Evolutionary conservation across 371 early-diverging fungal genomes (phyloP).

Genomic region (Entomophthora muscae): DNA sequence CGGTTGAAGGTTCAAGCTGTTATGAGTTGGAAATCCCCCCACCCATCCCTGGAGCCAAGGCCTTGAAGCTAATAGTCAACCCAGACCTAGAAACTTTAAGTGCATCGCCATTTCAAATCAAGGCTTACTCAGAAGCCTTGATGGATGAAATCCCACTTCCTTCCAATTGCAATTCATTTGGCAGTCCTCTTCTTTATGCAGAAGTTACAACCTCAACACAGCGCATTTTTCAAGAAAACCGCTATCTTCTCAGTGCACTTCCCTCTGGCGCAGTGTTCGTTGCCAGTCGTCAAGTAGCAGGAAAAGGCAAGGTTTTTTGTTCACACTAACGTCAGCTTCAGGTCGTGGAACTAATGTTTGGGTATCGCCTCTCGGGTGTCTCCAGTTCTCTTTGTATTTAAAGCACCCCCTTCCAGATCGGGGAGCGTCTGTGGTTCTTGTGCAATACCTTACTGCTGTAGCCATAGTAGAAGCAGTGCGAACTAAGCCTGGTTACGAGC

Average conservation of each 20-base stretch:
- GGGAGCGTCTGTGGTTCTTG: slow-evolving; percentile 47
- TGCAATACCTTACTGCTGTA: slow-evolving; percentile 81
- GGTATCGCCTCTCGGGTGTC: slow-evolving; percentile 80
- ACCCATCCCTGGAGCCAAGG: too few species aligned
- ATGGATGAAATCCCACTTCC: too few species aligned
- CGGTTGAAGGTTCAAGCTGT: too few species aligned
- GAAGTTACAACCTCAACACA: slow-evolving; percentile 71
- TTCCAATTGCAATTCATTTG: neutral
- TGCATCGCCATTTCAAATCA: too few species aligned
- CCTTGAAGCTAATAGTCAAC: too few species aligned
- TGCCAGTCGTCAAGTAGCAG: slow-evolving; percentile 63
- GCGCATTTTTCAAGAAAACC: slow-evolving; percentile 66
- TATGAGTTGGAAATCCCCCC: too few species aligned
- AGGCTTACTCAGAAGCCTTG: too few species aligned
- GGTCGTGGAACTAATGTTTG: slow-evolving; percentile 83
- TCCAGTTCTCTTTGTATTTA: slow-evolving; percentile 66
- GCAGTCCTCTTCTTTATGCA: slow-evolving; percentile 30
- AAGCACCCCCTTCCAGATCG: slow-evolving; percentile 33
- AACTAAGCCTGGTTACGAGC: slow-evolving; percentile 46
- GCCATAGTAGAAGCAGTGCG: slow-evolving; percentile 65
- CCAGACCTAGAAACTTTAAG: too few species aligned
- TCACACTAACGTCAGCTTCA: slow-evolving; percentile 6
- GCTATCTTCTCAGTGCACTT: slow-evolving; percentile 3
- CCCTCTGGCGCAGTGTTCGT: slow-evolving; percentile 61
- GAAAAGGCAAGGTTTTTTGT: slow-evolving; percentile 44